Evolutionary conservation across 441 rosid genomes (phyloP).

Genomic region (Flueggea neowawraea): DNA sequence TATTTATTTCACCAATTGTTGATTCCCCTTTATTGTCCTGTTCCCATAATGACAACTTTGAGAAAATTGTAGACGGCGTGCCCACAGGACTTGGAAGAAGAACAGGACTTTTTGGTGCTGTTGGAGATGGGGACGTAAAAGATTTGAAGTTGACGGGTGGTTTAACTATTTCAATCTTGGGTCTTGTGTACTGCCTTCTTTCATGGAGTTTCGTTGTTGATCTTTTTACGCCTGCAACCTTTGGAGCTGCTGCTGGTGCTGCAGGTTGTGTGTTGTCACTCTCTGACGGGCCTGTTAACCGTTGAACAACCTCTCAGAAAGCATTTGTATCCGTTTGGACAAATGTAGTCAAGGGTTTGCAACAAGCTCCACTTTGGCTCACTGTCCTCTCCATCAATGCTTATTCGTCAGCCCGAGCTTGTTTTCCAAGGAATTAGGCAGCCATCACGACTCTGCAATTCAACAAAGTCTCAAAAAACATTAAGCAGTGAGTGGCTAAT

Average conservation of each 20-base stretch:
- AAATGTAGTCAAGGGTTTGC: constrained; percentile 72
- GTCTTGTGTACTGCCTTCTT: constrained; percentile 63
- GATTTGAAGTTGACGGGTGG: constrained; percentile 55
- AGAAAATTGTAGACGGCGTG: constrained; percentile 62
- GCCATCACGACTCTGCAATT: constrained; percentile 14
- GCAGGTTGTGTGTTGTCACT: constrained; percentile 8
- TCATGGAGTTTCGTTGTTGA: constrained; percentile 58
- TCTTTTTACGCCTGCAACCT: constrained; percentile 33
- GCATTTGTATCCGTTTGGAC: constrained; percentile 72
- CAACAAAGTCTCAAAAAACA: constrained; percentile 12
- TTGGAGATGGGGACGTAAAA: constrained; percentile 30
- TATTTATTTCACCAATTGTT: constrained; percentile 30
- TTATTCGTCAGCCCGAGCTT: constrained; percentile 6
- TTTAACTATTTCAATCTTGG: constrained; percentile 74
- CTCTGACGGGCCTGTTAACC: constrained; percentile 67
- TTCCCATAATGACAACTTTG: constrained; percentile 51
- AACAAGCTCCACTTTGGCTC: constrained; percentile 28
- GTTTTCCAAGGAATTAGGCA: constrained; percentile 10
- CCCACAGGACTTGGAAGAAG: constrained; percentile 51
- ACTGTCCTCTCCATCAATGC: constrained; percentile 45
- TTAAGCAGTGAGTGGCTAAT: too few relatives aligned
- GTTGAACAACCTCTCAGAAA: constrained; percentile 71
- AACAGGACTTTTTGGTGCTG: constrained; percentile 36
- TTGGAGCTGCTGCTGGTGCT: constrained; percentile 10
- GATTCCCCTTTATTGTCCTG: constrained; percentile 32